A percentile compares a stretch with the other conserved stretches of the same genome.
These are phyloP conservation scores for Cystobasidiaceae sp. DNA, from an alignment of 1,284 basidiomycete genomes.

Conservation along the genomic window DNA sequence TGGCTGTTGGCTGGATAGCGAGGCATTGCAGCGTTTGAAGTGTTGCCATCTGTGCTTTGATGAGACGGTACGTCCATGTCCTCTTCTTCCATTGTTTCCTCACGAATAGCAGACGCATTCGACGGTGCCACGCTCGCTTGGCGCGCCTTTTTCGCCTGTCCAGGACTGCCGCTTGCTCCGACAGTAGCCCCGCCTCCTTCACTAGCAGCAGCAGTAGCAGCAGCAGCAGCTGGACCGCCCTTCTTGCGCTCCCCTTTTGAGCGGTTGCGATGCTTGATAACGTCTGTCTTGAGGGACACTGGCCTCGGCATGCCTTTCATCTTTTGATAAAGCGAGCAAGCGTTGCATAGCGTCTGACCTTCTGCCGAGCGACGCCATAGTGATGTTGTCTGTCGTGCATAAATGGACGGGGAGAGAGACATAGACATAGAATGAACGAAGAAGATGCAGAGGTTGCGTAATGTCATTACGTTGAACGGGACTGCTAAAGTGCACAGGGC, in stretches of 20 bases:
- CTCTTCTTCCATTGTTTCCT: conserved; percentile 1
- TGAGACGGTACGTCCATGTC: neutral
- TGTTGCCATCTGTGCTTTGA: neutral
- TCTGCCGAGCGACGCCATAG: conserved; percentile 44
- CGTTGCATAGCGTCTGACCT: conserved; percentile 44
- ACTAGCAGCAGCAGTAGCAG: neutral
- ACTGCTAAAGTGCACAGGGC: too few species aligned
- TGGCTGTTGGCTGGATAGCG: too few species aligned
- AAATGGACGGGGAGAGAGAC: too few species aligned
- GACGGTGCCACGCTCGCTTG: too few species aligned
- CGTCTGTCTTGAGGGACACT: conserved; percentile 45
- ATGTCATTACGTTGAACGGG: too few species aligned
- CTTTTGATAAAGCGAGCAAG: conserved; percentile 45
- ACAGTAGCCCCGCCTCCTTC: too few species aligned
- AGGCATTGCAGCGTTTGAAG: neutral
- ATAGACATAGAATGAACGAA: too few species aligned
- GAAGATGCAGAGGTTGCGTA: too few species aligned
- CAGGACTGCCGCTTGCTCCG: neutral
- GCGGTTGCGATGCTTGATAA: conserved; percentile 44
- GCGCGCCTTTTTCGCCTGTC: too few species aligned
- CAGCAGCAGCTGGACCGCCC: neutral
- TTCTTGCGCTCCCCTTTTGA: conserved; percentile 42
- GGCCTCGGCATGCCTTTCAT: conserved; percentile 45
- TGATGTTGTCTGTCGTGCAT: conserved; percentile 45
- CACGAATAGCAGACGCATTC: neutral